Base-by-base conservation (phyloP, 2,329 filamentous ascomycete species). In the Monilinia fructicola region DNA sequence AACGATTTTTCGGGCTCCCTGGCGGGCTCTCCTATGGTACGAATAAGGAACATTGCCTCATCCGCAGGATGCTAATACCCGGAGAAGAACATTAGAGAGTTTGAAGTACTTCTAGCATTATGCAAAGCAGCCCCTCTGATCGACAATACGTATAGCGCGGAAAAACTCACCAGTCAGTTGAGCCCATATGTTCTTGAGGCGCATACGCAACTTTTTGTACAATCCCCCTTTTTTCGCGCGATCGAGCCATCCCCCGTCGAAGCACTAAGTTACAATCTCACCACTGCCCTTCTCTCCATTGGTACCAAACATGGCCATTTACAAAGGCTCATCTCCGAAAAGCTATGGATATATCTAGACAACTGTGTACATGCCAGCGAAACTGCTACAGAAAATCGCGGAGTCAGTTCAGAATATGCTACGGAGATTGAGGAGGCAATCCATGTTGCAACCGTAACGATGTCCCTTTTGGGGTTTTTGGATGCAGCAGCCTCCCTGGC, bases 201-300 rank as follows among this genome's bases (percentile, higher is more conserved):
- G 5, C 91, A 94, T 74, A 81, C 85, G 44, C 94, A 97, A 76
- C 79, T 86, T 23, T 92, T 98, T 73, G 84, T 87, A 11, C 83
- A 89, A 5, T 96, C 93, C 64, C 92, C 93, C 0, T 91, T 91
- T 77, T 90, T 97, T 72, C 89, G 90, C 71, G 87, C 87, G 71
- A 86, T 97, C 76, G 89, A 93, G 68, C 92, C 92, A 1, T 96
- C 92, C 4, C 94, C 96, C 26, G 95, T 92, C 82, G 94, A 98
- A 78, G 85, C 89, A 1, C 81, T 98, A 42, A 89, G 91, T 3
- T 89, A 88, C 73, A 88, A 91, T 73, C 85, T 99, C 50, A 90
- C 92, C 0, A 86, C 85, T 6, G 93, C 93, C 6, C 81, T 98
- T 9, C 83, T 99, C n/a, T 86, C 89, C 0, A 81, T 99, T 28